Evolutionary conservation across 495 filamentous ascomycete genomes (phyloP).

Genomic region (Xylaria grammica): DNA sequence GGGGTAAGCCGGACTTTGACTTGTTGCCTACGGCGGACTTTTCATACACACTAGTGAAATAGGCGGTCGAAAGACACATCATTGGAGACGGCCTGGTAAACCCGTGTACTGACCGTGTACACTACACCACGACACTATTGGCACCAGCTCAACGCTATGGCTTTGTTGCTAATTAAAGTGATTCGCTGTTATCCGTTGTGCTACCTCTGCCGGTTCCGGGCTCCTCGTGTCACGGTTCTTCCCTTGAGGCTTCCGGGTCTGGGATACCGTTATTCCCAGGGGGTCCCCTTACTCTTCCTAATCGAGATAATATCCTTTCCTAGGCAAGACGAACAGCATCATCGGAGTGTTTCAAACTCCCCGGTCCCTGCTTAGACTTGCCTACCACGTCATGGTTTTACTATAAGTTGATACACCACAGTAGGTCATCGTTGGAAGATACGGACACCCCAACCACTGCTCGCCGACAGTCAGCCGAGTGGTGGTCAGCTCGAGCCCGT

Average conservation of each 20-base stretch:
- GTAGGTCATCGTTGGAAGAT: conserved; percentile 12
- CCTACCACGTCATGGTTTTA: conserved; percentile 1
- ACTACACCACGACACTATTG: too few relatives aligned
- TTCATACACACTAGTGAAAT: background rate
- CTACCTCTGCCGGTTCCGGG: background rate
- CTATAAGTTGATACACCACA: background rate
- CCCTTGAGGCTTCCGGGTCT: conserved; percentile 4
- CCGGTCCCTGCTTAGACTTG: conserved; percentile 2
- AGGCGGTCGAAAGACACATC: background rate
- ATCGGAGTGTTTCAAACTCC: conserved; percentile 15
- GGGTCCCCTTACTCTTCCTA: background rate
- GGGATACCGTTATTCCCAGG: conserved; percentile 3
- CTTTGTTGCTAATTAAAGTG: background rate
- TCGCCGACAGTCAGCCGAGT: conserved; percentile 10
- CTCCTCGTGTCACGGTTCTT: background rate
- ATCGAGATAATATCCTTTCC: conserved; percentile 12
- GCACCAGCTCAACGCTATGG: too few relatives aligned
- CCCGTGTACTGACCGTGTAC: too few relatives aligned
- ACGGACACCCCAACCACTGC: conserved; percentile 8
- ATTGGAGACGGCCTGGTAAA: too few relatives aligned
- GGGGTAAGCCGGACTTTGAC: background rate
- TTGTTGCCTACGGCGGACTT: background rate
- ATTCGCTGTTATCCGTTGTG: background rate
- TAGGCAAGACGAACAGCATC: conserved; percentile 14
- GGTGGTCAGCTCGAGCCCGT: conserved; percentile 5